Base-by-base conservation (phyloP, 179 eudicot genomes). In the Silene vulgaris region DNA sequence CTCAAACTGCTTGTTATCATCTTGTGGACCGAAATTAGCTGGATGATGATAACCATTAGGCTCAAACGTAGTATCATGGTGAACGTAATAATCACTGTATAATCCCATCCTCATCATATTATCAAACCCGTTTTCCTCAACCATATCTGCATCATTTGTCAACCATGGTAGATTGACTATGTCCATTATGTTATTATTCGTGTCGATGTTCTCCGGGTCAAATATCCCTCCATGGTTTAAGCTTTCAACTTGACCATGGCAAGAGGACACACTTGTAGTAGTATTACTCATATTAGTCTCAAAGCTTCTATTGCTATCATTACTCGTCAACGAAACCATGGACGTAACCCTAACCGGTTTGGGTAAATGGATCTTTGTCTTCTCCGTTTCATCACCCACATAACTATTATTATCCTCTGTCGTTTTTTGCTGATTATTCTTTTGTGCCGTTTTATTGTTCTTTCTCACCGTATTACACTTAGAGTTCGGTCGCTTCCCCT, bases 331-430 rank as follows among this genome's bases (percentile, higher is more conserved):
- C 60, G 90, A 76, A 28, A 79, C 67, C 6, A 78, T 28, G 2
- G 85, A 77, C 5, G 75, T 76, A 37, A 80, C 75, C 80, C 85
- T 79, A 67, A 57, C 65, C 35, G 92, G 83, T 77, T 81, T 86
- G 52, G 92, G 92, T 57, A 69, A 61, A 81, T 80, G 85, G 73
- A 78, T 63, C 78, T 80, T 84, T 45, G 74, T 69, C 74, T 35
- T 75, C n/a, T 79, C 80, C n/a, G 14, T 74, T n/a, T 65, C 61
- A 21, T 62, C 63, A 0, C 29, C 32, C 59, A 21, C 60, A 65
- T 5, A 30, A 48, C 28, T 48, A 30, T 14, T 64, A 16, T 70
- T 67, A n/a, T 56, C 69, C 16, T 26, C 74, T 52, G n/a, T 63
- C 8, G 13, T 43, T 17, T 73, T 67, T 8, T 43, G 37, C 50